Conservation (phyloP, 345 rosid genomes). For the Combretum micranthum region DNA sequence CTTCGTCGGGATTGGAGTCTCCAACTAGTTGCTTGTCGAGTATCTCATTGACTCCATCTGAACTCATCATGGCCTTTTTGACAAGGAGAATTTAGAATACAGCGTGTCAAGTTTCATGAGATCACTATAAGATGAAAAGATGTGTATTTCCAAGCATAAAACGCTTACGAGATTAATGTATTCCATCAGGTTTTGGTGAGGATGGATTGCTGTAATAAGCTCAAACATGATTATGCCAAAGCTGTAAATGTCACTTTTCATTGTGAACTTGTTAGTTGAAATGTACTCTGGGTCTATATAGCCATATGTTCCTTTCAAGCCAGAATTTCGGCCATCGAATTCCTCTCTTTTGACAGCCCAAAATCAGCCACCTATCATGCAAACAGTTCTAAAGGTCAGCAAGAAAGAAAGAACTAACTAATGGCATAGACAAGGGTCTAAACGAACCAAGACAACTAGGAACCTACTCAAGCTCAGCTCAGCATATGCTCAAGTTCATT, state of each 20-base stretch:
- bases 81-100: neutral
- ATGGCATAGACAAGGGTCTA: neutral
- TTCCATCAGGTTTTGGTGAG: conserved; percentile 91
- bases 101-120: neutral
- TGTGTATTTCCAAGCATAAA: neutral
- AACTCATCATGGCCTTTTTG: conserved; percentile 76
- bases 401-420: neutral
- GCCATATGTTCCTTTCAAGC: conserved; percentile 91
- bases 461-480: too few relatives aligned
- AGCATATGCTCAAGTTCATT: too few relatives aligned
- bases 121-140: neutral
- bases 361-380: conserved; percentile 81
- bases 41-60: conserved; percentile 79
- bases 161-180: conserved; percentile 76
- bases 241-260: conserved; percentile 87
- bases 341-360: conserved; percentile 85
- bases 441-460: too few relatives aligned
- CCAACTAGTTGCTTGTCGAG: conserved; percentile 65
- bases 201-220: conserved; percentile 90
- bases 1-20: conserved; percentile 54
- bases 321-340: conserved; percentile 61
- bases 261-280: conserved; percentile 72
- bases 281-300: conserved; percentile 84
- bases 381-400: conserved; percentile 3
- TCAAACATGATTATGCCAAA: conserved; percentile 87